Base-by-base conservation (phyloP, 73 alveolate species). In the Blepharisma stoltei region DNA sequence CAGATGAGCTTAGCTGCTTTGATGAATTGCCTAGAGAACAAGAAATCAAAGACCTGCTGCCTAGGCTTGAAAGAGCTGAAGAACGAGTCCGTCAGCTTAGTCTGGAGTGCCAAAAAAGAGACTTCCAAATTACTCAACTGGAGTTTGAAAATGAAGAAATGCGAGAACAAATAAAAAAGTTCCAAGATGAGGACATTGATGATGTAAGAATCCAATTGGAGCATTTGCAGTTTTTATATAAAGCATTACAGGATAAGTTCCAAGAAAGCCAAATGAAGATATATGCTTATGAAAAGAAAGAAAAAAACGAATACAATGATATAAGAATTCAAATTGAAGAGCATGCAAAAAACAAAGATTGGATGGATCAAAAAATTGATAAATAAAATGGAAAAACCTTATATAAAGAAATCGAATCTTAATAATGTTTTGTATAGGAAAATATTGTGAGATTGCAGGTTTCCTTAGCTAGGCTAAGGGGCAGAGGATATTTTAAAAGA, bases 251-350 rank as follows among this genome's bases (percentile, higher is more conserved):
- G 5, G 46, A 60, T 8, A 60, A 60, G 46, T 60, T 60, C 73
- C 73, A 60, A 60, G 73, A 60, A 60, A 25, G 49, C 3, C 73
- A 60, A 25, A 60, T 60, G 5, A 60, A 25, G 23, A 60, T 60
- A 20, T 60, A 60, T 25, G 23, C 14, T 38, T 20, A 14, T 8
- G 73, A 60, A 9, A 60, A 60, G 23, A 25, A 14, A 8, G 73
- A 60, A 25, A 60, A 60, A 60, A 14, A 25, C 2, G 73, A 60
- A 60, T 14, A 14, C 18, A 60, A 60, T 2, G 73, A 60, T 14
- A 11, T 25, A 38, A 60, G 23, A 25, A 14, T 60, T 60, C 14
- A 60, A 60, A 25, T 60, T 60, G 38, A 60, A 20, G 73, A 60
- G 4, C 73, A 14, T n/a, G 73, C 14, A 0, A 60, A 5, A 4